Base-by-base conservation (phyloP, 495 filamentous ascomycete genomes). In the Penicillium nucicola region DNA sequence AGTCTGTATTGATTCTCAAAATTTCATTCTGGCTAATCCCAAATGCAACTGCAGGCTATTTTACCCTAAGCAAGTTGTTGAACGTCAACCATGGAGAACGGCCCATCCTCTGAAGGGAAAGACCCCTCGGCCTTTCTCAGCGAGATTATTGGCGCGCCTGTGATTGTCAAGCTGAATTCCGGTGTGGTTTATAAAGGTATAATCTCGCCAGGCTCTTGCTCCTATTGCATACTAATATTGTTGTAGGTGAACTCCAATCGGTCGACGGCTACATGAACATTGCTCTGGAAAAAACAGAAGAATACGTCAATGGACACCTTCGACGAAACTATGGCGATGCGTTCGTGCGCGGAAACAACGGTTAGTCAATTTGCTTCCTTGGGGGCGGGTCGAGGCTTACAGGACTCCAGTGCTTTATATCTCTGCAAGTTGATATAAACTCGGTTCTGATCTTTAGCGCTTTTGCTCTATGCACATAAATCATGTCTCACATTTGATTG, bases 221-320 rank as follows among this genome's bases (percentile, higher is more conserved):
- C 5, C 7, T 8, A 2, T 28, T 8, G 10, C 20, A 12, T 41
- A 17, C 40, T 67, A 51, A 60, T 37, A 12, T 5, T 0, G 6
- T 8, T 40, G 8, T 42, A 96, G 92, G 92, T 32, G 88, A 95
- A 61, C 78, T 96, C n/a, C 90, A 96, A 60, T 95, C 90, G 0
- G 91, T 97, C 36, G 93, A 98, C 65, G 95, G 95, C 33, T 98
- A 97, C 65, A 97, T 98, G 93, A 97, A 98, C 67, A 95, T 98
- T 56, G 90, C 93, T 15, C 79, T 98, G 3, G 93, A 97, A 65
- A 92, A 95, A 68, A 92, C 90, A 0, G 86, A 90, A 53, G 95
- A 98, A 71, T 90, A 84, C 60, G 86, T 93, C 42, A 84, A 91
- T 62, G 95, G 92, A 20, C 82, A 82, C 50, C 79, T 89, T 62